Conservation (phyloP, 352 stramenopile genomes). For the Pythium monospermum region DNA sequence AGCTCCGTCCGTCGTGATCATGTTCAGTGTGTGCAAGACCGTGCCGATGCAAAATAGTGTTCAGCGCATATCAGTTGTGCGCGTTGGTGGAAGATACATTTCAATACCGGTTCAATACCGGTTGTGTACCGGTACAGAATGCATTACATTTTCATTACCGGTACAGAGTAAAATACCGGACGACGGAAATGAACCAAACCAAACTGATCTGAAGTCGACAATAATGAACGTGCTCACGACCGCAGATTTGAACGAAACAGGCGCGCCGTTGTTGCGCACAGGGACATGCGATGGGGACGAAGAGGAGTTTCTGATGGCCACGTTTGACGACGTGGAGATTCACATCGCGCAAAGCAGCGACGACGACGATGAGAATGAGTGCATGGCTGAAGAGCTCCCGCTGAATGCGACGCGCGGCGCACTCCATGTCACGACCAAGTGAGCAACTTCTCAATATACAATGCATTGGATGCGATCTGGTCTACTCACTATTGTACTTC, state of each 20-base stretch:
- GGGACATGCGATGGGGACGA: slow-evolving; percentile 33
- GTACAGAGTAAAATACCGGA: too few relatives aligned
- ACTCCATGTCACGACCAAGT: slow-evolving; percentile 44
- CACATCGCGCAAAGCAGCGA: slow-evolving; percentile 21
- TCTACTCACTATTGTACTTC: too few relatives aligned
- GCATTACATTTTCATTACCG: too few relatives aligned
- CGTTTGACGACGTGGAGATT: slow-evolving; percentile 42
- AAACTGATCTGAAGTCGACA: background rate
- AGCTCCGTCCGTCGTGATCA: too few relatives aligned
- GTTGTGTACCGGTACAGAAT: too few relatives aligned
- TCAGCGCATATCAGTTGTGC: too few relatives aligned
- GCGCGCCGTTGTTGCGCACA: slow-evolving; percentile 50
- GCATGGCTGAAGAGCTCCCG: slow-evolving; percentile 24
- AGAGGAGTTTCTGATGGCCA: slow-evolving; percentile 58
- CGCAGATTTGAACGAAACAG: slow-evolving; percentile 36
- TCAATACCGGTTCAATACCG: too few relatives aligned
- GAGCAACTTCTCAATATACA: too few relatives aligned
- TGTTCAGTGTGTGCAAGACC: background rate
- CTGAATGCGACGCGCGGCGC: slow-evolving; percentile 23
- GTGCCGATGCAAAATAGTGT: too few relatives aligned
- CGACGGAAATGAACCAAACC: background rate
- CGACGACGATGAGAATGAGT: slow-evolving; percentile 18
- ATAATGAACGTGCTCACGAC: slow-evolving; percentile 53
- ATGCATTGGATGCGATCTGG: background rate
- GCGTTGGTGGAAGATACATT: too few relatives aligned